phyloP scores from a whole-genome alignment of 2,329 filamentous ascomycete species.

The Verticillium tricorpus region DNA sequence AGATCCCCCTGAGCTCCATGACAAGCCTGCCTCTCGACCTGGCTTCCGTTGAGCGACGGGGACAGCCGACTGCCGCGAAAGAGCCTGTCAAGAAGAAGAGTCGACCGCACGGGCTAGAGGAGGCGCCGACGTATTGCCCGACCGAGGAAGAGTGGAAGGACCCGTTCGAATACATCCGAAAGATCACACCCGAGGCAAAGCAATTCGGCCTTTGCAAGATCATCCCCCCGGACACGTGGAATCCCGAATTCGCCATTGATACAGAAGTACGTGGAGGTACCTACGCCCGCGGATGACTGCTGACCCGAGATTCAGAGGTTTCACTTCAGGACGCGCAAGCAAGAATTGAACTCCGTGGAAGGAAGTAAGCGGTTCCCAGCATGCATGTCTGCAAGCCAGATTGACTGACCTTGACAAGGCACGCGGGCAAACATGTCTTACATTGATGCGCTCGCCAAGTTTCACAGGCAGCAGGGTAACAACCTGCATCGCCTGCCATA shows the following conservation, averaged over 20 bases:
- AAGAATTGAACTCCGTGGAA: constrained; percentile 97
- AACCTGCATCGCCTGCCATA: constrained; percentile 92
- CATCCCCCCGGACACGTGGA: constrained; percentile 89
- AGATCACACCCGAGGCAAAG: constrained; percentile 79
- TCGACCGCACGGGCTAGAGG: constrained; percentile 78
- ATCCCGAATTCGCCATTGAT: constrained; percentile 91
- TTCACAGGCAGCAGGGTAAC: constrained; percentile 93
- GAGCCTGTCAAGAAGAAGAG: constrained; percentile 73
- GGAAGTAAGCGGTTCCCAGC: constrained; percentile 64
- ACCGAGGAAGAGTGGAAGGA: constrained; percentile 94
- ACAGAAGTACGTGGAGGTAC: constrained; percentile 64
- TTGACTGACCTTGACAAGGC: constrained; percentile 50
- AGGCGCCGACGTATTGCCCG: constrained; percentile 86
- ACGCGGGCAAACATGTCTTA: constrained; percentile 95
- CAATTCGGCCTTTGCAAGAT: constrained; percentile 94
- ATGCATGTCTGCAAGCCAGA: not conserved
- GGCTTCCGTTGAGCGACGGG: constrained; percentile 85
- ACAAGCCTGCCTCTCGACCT: constrained; percentile 68
- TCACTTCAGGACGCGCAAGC: constrained; percentile 92
- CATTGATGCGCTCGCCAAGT: constrained; percentile 89
- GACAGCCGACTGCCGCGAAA: constrained; percentile 70
- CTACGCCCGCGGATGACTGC: not conserved
- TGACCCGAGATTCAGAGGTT: constrained; percentile 61
- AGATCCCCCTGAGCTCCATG: constrained; percentile 51
- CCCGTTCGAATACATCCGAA: constrained; percentile 88